Conservation (phyloP, 768 basidiomycete species). For the Podaxis sp. region DNA sequence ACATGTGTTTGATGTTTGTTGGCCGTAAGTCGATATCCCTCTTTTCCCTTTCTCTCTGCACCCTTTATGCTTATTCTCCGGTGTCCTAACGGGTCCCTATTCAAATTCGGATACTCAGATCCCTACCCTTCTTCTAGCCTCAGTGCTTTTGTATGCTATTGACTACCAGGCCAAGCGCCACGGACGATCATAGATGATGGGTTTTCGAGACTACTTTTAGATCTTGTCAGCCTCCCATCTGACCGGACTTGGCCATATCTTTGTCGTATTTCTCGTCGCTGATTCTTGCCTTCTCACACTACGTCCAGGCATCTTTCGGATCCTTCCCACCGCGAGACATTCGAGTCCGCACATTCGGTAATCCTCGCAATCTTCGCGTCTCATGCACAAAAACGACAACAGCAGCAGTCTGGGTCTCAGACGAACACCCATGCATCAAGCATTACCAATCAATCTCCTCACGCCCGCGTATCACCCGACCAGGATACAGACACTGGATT, state of each 20-base stretch:
- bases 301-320: slow-evolving; percentile 57
- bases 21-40: slow-evolving; percentile 51
- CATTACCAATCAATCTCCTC: neutral
- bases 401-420: slow-evolving; percentile 15
- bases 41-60: slow-evolving; percentile 9
- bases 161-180: neutral
- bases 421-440: neutral
- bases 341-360: slow-evolving; percentile 85
- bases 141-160: neutral
- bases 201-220: neutral
- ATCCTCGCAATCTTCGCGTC: slow-evolving; percentile 72
- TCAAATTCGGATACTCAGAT: neutral
- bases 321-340: slow-evolving; percentile 67
- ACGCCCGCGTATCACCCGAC: neutral
- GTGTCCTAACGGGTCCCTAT: neutral
- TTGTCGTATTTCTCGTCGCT: neutral
- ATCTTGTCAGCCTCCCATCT: neutral
- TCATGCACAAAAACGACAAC: slow-evolving; percentile 41
- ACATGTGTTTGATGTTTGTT: slow-evolving; percentile 58
- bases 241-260: neutral
- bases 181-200: neutral
- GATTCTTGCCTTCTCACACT: neutral
- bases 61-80: slow-evolving; percentile 4
- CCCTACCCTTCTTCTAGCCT: neutral
- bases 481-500: slow-evolving; percentile 29